Evolutionary conservation across 352 stramenopile genomes (phyloP), one percentile per base, ranked within the genome.

Genomic region (Phytophthora europaea): DNA sequence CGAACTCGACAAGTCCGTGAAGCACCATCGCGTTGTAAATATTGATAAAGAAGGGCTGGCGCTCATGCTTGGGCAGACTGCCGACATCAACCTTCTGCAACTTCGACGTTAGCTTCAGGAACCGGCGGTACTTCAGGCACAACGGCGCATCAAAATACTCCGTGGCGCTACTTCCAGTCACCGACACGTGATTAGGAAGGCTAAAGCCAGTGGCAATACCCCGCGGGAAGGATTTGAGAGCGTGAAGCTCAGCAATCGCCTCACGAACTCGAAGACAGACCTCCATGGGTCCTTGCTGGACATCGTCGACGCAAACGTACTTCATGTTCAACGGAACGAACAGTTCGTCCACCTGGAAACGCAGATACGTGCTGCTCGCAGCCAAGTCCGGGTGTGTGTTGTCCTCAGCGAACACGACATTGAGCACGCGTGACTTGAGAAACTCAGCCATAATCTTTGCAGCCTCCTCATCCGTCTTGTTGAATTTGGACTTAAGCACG

Each of bases 11-110:
- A 33, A 95, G 76, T 9, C 88, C 90, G 60, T 97, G 90, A 28
- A 97, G 81, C 52, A 94, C 90, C 90, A 95, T 95, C 2, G 85
- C 87, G 69, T 97, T 97, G 81, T 95, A 95, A 56, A 95, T 80
- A 77, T 97, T 97, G 84, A 97, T 95, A 61, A 97, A 97, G 61
- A 97, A 97, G 2, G 89, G 84, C 61, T 95, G 90, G 6, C 89
- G 88, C 51, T 95, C 90, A 65, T 95, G 88, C 72, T 94, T 95
- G 10, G 89, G 85, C 20, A 97, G 67, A 48, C 76, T 83, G 12
- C 75, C 69, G n/a, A 97, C 82, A 57, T 95, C 88, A 33, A 94
- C 72, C 23, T 81, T 84, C 70, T 95, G 89, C 31, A 97, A 54
- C 54, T 83, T 82, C 4, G 84, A 80, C 13, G 81, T 70, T 16